Conservation (phyloP, 2,329 filamentous ascomycete genomes). For the Phaeosphaeriaceae sp. region DNA sequence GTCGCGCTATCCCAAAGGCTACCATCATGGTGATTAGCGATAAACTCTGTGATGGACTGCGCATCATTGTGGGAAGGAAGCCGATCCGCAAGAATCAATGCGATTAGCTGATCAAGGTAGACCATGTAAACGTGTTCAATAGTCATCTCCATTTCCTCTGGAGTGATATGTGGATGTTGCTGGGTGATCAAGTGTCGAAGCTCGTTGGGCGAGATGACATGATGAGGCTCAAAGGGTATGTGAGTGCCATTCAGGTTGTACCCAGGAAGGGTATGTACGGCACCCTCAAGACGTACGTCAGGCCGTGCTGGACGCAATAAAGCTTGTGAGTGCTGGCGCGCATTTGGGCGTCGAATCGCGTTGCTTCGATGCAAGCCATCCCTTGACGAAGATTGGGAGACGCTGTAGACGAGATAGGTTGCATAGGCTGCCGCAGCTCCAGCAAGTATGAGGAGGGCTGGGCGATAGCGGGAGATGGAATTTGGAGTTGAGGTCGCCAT, state of each 20-base stretch:
- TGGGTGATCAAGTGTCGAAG: constrained; percentile 31
- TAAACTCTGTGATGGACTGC: constrained; percentile 23
- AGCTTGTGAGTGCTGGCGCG: constrained; percentile 33
- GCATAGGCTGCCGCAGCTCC: constrained; percentile 63
- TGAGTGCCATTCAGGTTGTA: constrained; percentile 32
- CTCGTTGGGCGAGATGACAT: constrained; percentile 24
- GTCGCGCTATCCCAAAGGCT: constrained; percentile 19
- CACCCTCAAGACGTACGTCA: neutral
- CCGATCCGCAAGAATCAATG: constrained; percentile 24
- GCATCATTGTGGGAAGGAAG: constrained; percentile 26
- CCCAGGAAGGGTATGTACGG: constrained; percentile 31
- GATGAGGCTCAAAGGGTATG: constrained; percentile 30
- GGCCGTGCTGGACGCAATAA: too few relatives aligned
- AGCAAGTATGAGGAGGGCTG: constrained; percentile 62
- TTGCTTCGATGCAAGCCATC: constrained; percentile 67
- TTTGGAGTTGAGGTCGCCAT: constrained; percentile 43
- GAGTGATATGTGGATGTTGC: constrained; percentile 22
- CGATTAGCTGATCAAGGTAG: constrained; percentile 39
- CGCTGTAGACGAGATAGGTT: constrained; percentile 64
- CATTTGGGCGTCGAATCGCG: constrained; percentile 64
- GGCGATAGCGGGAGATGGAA: constrained; percentile 48
- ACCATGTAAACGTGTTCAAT: constrained; percentile 37
- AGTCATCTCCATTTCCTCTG: constrained; percentile 25
- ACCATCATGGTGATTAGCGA: constrained; percentile 12
- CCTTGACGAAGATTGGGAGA: constrained; percentile 37